Conservation (phyloP, 352 stramenopile species). For the Globisporangium radiosum region DNA sequence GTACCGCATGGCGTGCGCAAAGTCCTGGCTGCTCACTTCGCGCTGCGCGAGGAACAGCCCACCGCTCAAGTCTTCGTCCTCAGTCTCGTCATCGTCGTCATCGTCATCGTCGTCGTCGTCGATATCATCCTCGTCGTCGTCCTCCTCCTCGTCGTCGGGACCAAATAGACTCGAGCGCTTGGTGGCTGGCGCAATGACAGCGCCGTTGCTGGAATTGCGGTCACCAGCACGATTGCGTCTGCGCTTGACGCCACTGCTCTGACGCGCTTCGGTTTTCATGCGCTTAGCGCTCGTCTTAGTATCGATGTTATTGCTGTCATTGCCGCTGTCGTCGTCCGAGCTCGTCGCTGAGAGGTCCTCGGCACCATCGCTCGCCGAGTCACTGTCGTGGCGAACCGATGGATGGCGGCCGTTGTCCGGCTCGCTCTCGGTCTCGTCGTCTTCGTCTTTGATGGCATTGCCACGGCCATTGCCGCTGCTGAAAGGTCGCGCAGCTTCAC, state of each 20-base stretch:
- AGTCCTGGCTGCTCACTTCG: conserved; percentile 7
- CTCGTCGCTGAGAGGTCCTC: conserved; percentile 9
- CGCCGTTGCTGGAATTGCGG: no score
- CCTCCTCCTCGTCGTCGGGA: not conserved
- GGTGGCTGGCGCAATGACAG: no score
- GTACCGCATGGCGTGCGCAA: conserved; percentile 8
- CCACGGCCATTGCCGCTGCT: not conserved
- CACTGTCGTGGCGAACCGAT: conserved; percentile 6
- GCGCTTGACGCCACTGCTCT: no score
- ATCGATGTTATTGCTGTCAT: conserved; percentile 12
- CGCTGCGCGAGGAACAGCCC: conserved; percentile 1
- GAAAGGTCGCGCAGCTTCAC: not conserved
- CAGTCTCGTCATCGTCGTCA: conserved; percentile 8
- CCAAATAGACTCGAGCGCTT: not conserved
- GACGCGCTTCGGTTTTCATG: not conserved
- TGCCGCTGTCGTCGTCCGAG: conserved; percentile 3
- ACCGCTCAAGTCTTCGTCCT: conserved; percentile 5
- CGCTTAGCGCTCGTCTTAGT: not conserved
- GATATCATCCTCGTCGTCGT: conserved; percentile 3
- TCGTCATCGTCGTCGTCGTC: conserved; percentile 8
- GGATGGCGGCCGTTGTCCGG: not conserved
- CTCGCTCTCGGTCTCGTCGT: conserved; percentile 24
- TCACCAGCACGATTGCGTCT: no score
- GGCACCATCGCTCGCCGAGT: conserved; percentile 12
- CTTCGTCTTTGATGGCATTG: conserved; percentile 1